Evolutionary conservation across 2,329 filamentous ascomycete genomes (phyloP).

Genomic region (Cercospora zeina): DNA sequence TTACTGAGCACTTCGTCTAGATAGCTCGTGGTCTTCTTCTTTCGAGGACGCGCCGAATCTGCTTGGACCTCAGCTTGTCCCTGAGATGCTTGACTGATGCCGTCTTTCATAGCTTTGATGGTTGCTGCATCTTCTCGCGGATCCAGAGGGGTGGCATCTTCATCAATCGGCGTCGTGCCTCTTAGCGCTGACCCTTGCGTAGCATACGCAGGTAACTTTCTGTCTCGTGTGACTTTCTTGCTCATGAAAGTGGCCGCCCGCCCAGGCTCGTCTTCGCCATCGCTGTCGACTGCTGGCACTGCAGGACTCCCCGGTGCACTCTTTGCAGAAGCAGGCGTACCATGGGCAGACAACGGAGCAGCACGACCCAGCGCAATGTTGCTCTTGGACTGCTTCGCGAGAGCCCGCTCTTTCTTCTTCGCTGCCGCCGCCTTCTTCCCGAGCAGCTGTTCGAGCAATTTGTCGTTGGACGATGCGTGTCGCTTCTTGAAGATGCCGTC

Average conservation of each 20-base stretch:
- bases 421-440: conserved; percentile 46
- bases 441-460: conserved; percentile 44
- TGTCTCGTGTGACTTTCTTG: conserved; percentile 20
- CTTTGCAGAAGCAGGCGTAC: background rate
- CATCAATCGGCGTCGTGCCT: conserved; percentile 17
- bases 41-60: conserved; percentile 20
- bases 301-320: conserved; percentile 24
- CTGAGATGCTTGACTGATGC: conserved; percentile 5
- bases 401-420: conserved; percentile 34
- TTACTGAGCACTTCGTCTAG: conserved; percentile 59
- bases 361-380: conserved; percentile 21
- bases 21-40: conserved; percentile 42
- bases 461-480: conserved; percentile 46
- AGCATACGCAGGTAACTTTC: conserved; percentile 20
- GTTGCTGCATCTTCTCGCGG: conserved; percentile 22
- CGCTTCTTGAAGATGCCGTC: conserved; percentile 43
- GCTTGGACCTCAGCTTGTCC: conserved; percentile 16
- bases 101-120: conserved; percentile 15
- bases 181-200: background rate
- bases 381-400: conserved; percentile 16
- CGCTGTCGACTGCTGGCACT: conserved; percentile 29
- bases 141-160: conserved; percentile 21
- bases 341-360: conserved; percentile 9
- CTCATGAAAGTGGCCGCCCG: conserved; percentile 32
- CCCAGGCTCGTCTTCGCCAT: conserved; percentile 43